These are phyloP conservation scores for Gyrodon lividus DNA, from an alignment of 768 basidiomycete species.

Conservation along the genomic window DNA sequence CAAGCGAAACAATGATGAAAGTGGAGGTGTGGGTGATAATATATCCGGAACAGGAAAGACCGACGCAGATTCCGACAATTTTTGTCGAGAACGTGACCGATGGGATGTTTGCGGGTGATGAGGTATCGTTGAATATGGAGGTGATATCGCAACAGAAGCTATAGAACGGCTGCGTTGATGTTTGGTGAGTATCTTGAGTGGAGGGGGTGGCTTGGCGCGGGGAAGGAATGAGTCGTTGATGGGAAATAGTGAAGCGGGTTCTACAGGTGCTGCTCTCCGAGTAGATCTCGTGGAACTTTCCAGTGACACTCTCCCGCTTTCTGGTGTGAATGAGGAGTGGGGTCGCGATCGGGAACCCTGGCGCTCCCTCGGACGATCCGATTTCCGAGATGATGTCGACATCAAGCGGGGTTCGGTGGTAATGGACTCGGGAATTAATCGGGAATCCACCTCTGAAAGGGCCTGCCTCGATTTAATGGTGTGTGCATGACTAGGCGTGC, in stretches of 20 bases:
- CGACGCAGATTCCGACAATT: background rate
- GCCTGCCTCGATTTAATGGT: background rate
- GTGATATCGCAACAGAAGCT: background rate
- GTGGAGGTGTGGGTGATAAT: background rate
- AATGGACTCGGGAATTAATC: background rate
- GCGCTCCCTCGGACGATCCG: background rate
- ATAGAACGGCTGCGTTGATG: conserved; percentile 14
- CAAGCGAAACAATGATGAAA: background rate
- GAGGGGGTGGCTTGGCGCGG: conserved; percentile 18
- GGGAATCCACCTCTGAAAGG: background rate
- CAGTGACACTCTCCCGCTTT: background rate
- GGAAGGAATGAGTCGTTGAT: conserved; percentile 21
- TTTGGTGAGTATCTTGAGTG: conserved; percentile 8
- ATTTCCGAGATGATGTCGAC: background rate
- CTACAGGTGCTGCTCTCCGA: background rate
- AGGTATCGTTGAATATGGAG: background rate
- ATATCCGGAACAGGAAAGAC: background rate
- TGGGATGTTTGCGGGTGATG: background rate
- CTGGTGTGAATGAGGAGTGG: background rate
- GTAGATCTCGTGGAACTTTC: background rate
- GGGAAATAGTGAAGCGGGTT: conserved; percentile 11
- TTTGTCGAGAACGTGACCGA: background rate
- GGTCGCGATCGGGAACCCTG: background rate
- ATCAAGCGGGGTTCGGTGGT: background rate
- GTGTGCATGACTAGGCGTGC: background rate